phyloP scores from a whole-genome alignment of 768 basidiomycete species.

The Suillus placidus region DNA sequence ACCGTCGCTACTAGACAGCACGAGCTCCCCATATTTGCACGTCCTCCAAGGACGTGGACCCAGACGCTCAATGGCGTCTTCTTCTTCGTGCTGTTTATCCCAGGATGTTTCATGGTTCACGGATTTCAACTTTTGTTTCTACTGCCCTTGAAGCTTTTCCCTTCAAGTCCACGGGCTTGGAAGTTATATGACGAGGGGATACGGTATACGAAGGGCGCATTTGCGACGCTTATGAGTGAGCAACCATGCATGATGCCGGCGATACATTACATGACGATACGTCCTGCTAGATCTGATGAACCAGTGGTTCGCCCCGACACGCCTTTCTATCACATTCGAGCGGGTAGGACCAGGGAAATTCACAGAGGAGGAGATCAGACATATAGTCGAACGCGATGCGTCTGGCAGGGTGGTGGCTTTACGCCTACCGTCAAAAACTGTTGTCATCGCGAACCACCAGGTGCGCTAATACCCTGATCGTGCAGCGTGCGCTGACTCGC shows the following conservation, averaged over 20 bases:
- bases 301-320: conserved; percentile 82
- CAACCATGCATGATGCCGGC: conserved; percentile 17
- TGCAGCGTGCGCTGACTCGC: conserved; percentile 1
- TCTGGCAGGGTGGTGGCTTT: conserved; percentile 61
- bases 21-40: conserved; percentile 53
- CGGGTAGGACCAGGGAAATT: conserved; percentile 66
- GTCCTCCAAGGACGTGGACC: conserved; percentile 57
- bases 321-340: conserved; percentile 73
- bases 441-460: conserved; percentile 93
- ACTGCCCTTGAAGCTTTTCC: conserved; percentile 65
- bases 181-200: conserved; percentile 70
- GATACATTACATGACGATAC: conserved; percentile 6
- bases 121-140: conserved; percentile 72
- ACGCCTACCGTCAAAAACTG: conserved; percentile 74
- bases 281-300: conserved; percentile 65
- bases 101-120: conserved; percentile 71
- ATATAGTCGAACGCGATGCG: conserved; percentile 56
- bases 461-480: conserved; percentile 40
- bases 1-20: conserved; percentile 32
- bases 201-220: conserved; percentile 81
- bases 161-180: conserved; percentile 52
- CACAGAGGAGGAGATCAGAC: conserved; percentile 58
- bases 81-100: conserved; percentile 60
- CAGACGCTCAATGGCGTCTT: conserved; percentile 51
- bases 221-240: conserved; percentile 74